phyloP scores from a whole-genome alignment of 176 grass and related monocot species.

The Oryza meyeriana region DNA sequence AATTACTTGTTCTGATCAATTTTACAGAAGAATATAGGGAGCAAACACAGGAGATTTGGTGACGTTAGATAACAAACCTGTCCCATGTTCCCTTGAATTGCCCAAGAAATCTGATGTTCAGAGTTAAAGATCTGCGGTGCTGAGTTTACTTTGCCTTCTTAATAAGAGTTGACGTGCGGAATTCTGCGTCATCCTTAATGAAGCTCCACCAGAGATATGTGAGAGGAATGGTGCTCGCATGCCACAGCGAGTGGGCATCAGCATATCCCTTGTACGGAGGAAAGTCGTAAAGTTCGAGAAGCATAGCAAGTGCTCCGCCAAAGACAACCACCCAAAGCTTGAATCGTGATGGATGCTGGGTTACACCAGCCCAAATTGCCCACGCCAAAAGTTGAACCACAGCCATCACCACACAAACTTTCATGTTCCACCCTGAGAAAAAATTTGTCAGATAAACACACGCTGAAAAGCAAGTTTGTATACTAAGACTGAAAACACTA shows the following conservation, averaged over 20 bases:
- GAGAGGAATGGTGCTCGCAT: conserved; percentile 44
- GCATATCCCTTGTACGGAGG: conserved; percentile 74
- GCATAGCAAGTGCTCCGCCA: conserved; percentile 68
- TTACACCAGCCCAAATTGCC: conserved; percentile 70
- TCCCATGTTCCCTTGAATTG: conserved; percentile 32
- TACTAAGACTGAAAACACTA: neutral
- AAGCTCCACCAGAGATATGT: conserved; percentile 50
- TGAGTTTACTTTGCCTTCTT: conserved; percentile 41
- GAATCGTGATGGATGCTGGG: conserved; percentile 60
- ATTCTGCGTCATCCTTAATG: conserved; percentile 42
- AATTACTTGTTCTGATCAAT: neutral
- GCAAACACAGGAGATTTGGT: neutral
- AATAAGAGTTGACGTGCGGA: conserved; percentile 37
- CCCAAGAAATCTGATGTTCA: conserved; percentile 36
- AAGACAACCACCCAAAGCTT: conserved; percentile 68
- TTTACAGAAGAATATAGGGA: neutral
- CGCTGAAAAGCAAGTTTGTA: neutral
- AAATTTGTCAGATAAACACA: conserved; percentile 10
- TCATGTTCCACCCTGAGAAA: conserved; percentile 94
- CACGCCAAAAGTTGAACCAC: conserved; percentile 72
- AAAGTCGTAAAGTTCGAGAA: conserved; percentile 78
- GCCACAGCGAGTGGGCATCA: conserved; percentile 68
- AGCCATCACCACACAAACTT: conserved; percentile 83
- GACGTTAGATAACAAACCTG: neutral
- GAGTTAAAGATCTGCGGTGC: neutral